Conservation (phyloP, 2,329 filamentous ascomycete species). For the Ceratocystis variospora region DNA sequence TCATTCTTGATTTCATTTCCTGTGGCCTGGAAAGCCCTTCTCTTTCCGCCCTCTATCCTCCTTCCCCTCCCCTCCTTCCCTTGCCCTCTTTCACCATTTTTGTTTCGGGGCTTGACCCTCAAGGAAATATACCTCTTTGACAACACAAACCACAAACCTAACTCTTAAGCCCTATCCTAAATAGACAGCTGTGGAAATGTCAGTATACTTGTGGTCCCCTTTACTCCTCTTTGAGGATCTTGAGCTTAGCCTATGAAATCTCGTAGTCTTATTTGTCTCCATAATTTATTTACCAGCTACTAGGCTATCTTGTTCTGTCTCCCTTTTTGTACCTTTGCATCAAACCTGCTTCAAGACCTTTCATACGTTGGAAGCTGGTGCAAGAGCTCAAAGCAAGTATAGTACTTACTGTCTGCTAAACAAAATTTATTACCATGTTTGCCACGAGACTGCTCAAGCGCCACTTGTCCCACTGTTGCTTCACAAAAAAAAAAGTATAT, state of each 20-base stretch:
- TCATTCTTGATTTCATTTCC: too few relatives aligned
- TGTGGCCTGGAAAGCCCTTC: not conserved
- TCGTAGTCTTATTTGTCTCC: not conserved
- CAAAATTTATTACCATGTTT: not conserved
- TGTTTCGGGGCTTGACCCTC: not conserved
- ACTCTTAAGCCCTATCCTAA: slow-evolving; percentile 2
- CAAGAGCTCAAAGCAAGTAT: not conserved
- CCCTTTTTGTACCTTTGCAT: not conserved
- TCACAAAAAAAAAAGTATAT: not conserved
- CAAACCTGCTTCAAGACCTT: not conserved
- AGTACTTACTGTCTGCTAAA: not conserved
- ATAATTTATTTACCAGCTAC: not conserved
- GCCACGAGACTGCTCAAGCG: not conserved
- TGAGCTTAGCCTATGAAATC: not conserved
- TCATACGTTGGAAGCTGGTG: not conserved
- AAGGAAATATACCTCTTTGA: not conserved
- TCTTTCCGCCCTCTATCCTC: not conserved
- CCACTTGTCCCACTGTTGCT: slow-evolving; percentile 1
- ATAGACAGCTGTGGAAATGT: not conserved
- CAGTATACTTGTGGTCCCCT: not conserved
- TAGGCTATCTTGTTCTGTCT: not conserved
- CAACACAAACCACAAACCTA: slow-evolving; percentile 4
- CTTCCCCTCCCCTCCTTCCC: not conserved
- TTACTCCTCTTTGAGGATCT: not conserved
- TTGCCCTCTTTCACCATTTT: not conserved